Percentiles rank a stretch among this genome's conserved stretches.
Evolutionary conservation across 2,329 filamentous ascomycete species (phyloP).

Genomic region (Nemania bipapillata): DNA sequence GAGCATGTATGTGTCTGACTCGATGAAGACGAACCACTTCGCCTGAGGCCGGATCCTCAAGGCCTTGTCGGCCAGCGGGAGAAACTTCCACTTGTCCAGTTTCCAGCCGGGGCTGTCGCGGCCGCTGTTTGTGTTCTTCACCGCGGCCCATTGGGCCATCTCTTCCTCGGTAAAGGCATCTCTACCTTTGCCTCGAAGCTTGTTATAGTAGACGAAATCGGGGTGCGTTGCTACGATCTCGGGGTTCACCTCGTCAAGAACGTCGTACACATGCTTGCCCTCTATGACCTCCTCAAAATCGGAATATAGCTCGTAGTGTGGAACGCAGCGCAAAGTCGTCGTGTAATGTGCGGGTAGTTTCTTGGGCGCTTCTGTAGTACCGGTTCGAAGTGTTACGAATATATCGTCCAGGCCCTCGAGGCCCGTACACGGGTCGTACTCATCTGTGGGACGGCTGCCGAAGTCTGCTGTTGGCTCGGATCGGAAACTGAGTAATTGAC

Average conservation of each 20-base stretch:
- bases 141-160: constrained; percentile 45
- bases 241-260: constrained; percentile 57
- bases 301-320: constrained; percentile 67
- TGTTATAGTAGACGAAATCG: constrained; percentile 65
- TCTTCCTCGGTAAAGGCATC: constrained; percentile 54
- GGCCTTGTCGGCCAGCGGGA: constrained; percentile 65
- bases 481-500: constrained; percentile 42
- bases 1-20: constrained; percentile 67
- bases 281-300: constrained; percentile 65
- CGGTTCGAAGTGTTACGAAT: constrained; percentile 68
- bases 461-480: constrained; percentile 28
- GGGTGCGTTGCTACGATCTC: constrained; percentile 54
- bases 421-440: constrained; percentile 37
- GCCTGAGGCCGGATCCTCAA: constrained; percentile 56
- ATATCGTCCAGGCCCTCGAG: constrained; percentile 60
- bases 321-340: constrained; percentile 66
- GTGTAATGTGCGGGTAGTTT: constrained; percentile 66
- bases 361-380: constrained; percentile 65
- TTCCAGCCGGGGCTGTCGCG: constrained; percentile 61
- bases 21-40: constrained; percentile 69
- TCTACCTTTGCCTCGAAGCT: constrained; percentile 57
- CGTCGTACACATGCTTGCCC: constrained; percentile 62
- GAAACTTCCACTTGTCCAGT: constrained; percentile 68
- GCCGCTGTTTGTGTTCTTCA: constrained; percentile 47
- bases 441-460: constrained; percentile 8